phyloP scores from a whole-genome alignment of 306 rosid genomes.

The Styphnolobium japonicum region DNA sequence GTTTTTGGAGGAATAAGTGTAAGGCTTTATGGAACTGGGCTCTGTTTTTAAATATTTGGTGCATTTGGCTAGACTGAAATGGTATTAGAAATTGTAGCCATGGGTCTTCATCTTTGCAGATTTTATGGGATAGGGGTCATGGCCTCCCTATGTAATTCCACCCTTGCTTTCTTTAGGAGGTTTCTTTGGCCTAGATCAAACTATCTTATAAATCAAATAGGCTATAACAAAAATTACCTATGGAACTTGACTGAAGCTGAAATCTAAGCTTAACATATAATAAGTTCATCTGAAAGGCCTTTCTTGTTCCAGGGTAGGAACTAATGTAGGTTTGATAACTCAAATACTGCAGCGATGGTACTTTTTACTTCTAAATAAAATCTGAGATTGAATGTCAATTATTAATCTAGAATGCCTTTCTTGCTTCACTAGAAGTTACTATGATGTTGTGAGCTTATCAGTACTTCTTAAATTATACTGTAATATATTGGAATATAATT shows the following conservation, averaged over 20 bases:
- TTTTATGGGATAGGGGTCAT: background rate
- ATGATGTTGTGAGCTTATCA: background rate
- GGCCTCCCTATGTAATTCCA: background rate
- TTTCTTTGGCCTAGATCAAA: background rate
- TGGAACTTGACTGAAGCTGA: constrained; percentile 2
- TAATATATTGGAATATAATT: constrained; percentile 4
- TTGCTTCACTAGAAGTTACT: background rate
- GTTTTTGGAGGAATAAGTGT: background rate
- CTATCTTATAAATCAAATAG: background rate
- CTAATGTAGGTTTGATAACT: background rate
- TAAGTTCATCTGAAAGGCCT: background rate
- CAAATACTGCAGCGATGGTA: background rate
- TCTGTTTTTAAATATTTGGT: background rate
- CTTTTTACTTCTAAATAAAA: background rate
- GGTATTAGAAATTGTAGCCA: background rate
- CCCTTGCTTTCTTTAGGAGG: background rate
- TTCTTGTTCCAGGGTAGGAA: constrained; percentile 8
- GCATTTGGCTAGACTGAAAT: constrained; percentile 1
- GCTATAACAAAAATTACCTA: background rate
- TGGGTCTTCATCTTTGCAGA: constrained; percentile 2
- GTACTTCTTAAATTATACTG: background rate
- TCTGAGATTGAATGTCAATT: background rate
- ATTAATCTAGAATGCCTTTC: constrained; percentile 12
- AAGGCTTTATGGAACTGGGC: background rate
- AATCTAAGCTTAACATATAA: background rate